phyloP scores from a whole-genome alignment of 768 basidiomycete genomes.

The Leccinum variicolor region DNA sequence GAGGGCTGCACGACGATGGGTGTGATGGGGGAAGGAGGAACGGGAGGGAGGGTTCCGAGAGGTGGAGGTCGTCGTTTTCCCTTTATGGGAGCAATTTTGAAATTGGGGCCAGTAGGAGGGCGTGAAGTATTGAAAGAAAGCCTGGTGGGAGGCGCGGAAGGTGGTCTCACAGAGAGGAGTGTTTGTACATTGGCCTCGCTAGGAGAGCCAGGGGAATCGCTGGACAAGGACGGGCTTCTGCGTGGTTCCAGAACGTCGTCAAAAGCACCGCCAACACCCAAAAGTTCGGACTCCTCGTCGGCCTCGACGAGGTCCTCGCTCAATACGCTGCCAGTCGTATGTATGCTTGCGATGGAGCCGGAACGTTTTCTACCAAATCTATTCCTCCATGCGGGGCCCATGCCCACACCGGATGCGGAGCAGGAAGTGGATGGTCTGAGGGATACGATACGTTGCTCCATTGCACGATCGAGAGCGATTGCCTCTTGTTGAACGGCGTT shows the following conservation, averaged over 20 bases:
- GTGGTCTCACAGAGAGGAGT: slow-evolving; percentile 34
- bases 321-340: slow-evolving; percentile 62
- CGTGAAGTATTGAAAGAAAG: slow-evolving; percentile 45
- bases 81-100: slow-evolving; percentile 47
- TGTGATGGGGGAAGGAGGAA: slow-evolving; percentile 68
- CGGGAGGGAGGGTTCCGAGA: slow-evolving; percentile 60
- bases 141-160: slow-evolving; percentile 58
- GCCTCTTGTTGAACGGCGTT: slow-evolving; percentile 70
- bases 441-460: slow-evolving; percentile 78
- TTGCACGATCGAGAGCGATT: slow-evolving; percentile 78
- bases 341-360: slow-evolving; percentile 70
- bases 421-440: slow-evolving; percentile 72
- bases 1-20: slow-evolving; percentile 43
- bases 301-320: slow-evolving; percentile 83
- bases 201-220: slow-evolving; percentile 34
- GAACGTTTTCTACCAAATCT: slow-evolving; percentile 71
- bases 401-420: slow-evolving; percentile 58
- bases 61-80: slow-evolving; percentile 59
- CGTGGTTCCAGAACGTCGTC: slow-evolving; percentile 35
- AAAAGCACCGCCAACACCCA: slow-evolving; percentile 68
- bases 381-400: slow-evolving; percentile 63
- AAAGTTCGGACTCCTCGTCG: slow-evolving; percentile 71
- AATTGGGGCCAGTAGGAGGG: slow-evolving; percentile 51
- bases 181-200: slow-evolving; percentile 28
- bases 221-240: slow-evolving; percentile 34